Evolutionary conservation across 192 early-diverging fungal species (phyloP).

Genomic region (Diversispora eburnea): DNA sequence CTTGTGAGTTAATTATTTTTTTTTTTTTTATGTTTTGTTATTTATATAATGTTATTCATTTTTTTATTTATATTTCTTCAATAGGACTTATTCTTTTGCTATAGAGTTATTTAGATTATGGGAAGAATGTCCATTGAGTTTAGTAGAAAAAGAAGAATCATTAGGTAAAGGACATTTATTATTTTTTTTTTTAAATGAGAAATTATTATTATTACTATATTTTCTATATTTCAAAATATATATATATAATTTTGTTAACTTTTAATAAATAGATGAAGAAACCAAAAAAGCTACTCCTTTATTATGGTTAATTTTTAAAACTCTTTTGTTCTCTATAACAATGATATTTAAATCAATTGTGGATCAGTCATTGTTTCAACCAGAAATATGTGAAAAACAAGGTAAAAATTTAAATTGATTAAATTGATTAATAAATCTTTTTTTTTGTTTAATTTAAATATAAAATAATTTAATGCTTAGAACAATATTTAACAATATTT

Average conservation of each 20-base stretch:
- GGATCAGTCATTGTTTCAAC: constrained; percentile 30
- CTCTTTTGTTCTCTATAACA: constrained; percentile 47
- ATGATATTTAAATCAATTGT: constrained; percentile 44
- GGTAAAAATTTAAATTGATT: constrained; percentile 1
- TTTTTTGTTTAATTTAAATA: background rate
- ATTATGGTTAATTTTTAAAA: constrained; percentile 50
- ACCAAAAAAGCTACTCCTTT: constrained; percentile 16
- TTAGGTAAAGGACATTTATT: background rate
- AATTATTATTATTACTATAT: background rate
- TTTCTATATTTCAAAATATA: background rate
- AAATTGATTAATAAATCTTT: background rate
- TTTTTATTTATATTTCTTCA: background rate
- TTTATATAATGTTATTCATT: background rate
- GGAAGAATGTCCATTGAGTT: background rate
- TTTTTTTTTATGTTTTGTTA: background rate
- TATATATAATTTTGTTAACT: background rate
- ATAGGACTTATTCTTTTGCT: background rate
- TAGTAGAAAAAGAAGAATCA: background rate
- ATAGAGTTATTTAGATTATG: background rate
- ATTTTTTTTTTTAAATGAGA: background rate
- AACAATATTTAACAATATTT: background rate
- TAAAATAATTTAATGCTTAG: background rate
- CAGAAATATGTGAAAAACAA: constrained; percentile 22
- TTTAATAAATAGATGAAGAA: background rate
- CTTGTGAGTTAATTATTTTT: background rate